These are phyloP conservation scores for Xanthoconium purpureum DNA, from an alignment of 768 basidiomycete genomes.

Conservation along the genomic window DNA sequence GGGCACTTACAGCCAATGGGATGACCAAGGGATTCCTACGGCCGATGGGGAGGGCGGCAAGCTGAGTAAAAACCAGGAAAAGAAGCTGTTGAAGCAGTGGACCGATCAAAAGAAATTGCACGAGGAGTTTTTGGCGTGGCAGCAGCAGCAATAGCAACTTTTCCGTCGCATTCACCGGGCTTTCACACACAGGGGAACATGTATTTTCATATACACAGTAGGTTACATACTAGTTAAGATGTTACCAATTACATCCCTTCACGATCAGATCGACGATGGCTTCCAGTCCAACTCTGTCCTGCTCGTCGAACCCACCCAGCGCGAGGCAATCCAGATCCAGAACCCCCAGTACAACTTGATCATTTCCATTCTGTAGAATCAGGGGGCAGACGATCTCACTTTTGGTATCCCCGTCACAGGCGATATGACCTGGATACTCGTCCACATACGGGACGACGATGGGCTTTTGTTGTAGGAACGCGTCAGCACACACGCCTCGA, in stretches of 20 bases:
- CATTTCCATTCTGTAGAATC: slow-evolving; percentile 34
- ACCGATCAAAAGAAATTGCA: slow-evolving; percentile 74
- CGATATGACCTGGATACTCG: slow-evolving; percentile 86
- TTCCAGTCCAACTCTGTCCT: slow-evolving; percentile 76
- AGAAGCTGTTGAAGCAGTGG: slow-evolving; percentile 77
- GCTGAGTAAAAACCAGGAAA: slow-evolving; percentile 73
- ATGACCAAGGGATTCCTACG: slow-evolving; percentile 78
- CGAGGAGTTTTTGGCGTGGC: slow-evolving; percentile 66
- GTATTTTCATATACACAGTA: not conserved
- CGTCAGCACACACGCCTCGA: slow-evolving; percentile 85
- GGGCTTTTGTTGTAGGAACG: slow-evolving; percentile 54
- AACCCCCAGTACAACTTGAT: slow-evolving; percentile 48
- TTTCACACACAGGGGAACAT: not conserved
- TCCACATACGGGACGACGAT: slow-evolving; percentile 78
- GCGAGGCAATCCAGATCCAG: slow-evolving; percentile 86
- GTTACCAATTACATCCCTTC: slow-evolving; percentile 63
- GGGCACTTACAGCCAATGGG: slow-evolving; percentile 79
- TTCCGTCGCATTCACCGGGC: not conserved
- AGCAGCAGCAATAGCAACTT: slow-evolving; percentile 25
- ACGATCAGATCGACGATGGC: slow-evolving; percentile 64
- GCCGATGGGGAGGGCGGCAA: slow-evolving; percentile 85
- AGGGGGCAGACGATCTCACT: slow-evolving; percentile 90
- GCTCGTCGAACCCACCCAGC: slow-evolving; percentile 65
- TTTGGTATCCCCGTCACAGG: slow-evolving; percentile 87
- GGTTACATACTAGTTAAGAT: slow-evolving; percentile 10